Base-by-base conservation (phyloP, 495 filamentous ascomycete genomes). In the Achaetomiella virescens region DNA sequence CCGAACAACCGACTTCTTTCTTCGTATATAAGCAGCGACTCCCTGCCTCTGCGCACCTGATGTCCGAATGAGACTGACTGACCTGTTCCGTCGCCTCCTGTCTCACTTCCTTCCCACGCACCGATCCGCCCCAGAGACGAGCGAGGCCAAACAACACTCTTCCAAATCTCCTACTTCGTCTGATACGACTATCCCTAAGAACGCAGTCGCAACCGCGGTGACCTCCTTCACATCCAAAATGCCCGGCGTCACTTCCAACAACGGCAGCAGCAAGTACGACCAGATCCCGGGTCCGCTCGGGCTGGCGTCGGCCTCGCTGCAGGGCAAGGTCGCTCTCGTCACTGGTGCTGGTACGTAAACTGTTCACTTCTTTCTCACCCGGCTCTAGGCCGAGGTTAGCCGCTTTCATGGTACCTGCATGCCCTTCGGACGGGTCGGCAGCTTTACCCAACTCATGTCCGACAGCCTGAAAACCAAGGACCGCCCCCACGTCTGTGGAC, bases 301-400 rank as follows among this genome's bases (percentile, higher is more conserved):
- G 24, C 59, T 77, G 49, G 73, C 67, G 6, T 70, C 72, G 41
- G 75, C 77, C 31, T 76, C 75, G 27, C 69, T 80, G 9, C 68
- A 69, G 43, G 77, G 76, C 58, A 80, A 80, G 68, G 75, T 79
- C 27, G 77, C 75, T 18, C 67, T 78, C 4, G 74, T 78, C 1
- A 78, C 74, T 2, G 74, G 74, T 20, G 71, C 74, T 53, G 74
- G 74, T 76, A 71, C 6, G 67, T 71, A 42, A 3, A 24, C 22
- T 10, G 43, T 43, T 20, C 36, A 6, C 17, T 59, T 44, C 45
- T 41, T 52, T 27, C 33, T 48, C 20, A n/a, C 7, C 40, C 11
- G 20, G 37, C 17, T 40, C 60, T 48, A 42, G 21, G 6, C 11
- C 15, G 10, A 9, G 10, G 3, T 3, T 7, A 21, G 0, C 36